phyloP scores from a whole-genome alignment of 768 basidiomycete species.

The Leccinum sublutescens region DNA sequence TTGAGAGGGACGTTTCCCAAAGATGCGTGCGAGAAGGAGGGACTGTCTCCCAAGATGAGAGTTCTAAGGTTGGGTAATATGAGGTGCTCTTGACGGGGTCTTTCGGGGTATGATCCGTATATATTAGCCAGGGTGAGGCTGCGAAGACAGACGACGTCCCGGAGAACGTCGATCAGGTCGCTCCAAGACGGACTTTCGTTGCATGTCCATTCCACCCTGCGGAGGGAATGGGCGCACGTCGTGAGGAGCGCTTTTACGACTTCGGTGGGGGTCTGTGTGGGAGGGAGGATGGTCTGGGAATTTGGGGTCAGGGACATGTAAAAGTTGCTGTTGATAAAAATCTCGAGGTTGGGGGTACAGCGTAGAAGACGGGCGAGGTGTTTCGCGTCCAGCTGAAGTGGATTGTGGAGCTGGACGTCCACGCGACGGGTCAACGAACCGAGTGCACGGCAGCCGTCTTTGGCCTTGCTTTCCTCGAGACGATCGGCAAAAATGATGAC shows the following conservation, averaged over 20 bases:
- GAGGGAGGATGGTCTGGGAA: slow-evolving; percentile 21
- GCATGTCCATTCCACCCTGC: slow-evolving; percentile 45
- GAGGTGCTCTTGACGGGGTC: slow-evolving; percentile 22
- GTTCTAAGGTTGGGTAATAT: slow-evolving; percentile 40
- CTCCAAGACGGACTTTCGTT: slow-evolving; percentile 43
- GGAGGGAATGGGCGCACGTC: slow-evolving; percentile 36
- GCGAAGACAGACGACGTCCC: slow-evolving; percentile 31
- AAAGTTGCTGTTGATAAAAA: slow-evolving; percentile 41
- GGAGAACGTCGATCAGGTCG: slow-evolving; percentile 40
- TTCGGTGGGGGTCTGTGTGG: slow-evolving; percentile 29
- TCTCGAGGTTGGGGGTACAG: slow-evolving; percentile 43
- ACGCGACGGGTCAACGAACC: slow-evolving; percentile 43
- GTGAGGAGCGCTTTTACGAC: slow-evolving; percentile 35
- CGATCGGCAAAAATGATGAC: slow-evolving; percentile 33
- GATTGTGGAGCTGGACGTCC: slow-evolving; percentile 39
- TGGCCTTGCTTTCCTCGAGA: slow-evolving; percentile 31
- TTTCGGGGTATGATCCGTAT: slow-evolving; percentile 31
- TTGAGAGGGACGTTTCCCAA: slow-evolving; percentile 39
- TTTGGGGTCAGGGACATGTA: slow-evolving; percentile 24
- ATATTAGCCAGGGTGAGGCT: slow-evolving; percentile 44
- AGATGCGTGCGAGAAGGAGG: slow-evolving; percentile 33
- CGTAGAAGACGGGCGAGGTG: slow-evolving; percentile 38
- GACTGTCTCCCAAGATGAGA: slow-evolving; percentile 39
- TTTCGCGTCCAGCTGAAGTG: slow-evolving; percentile 18
- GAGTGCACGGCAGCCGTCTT: slow-evolving; percentile 26